These are phyloP conservation scores for Cyberlindnera maritima DNA, from an alignment of 805 yeast species.

Conservation along the genomic window DNA sequence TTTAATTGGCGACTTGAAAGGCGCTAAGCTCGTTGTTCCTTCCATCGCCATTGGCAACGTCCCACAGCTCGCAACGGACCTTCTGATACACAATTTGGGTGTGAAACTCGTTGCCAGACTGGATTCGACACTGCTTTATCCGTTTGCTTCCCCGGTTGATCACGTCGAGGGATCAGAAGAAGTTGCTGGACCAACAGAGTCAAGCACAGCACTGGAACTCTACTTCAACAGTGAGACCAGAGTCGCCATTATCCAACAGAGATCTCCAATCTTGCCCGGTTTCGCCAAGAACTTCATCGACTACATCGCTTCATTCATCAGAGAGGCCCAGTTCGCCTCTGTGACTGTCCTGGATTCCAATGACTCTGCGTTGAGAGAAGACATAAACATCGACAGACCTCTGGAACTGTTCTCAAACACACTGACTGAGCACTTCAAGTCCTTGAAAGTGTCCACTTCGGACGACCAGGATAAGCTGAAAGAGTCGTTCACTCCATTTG, in stretches of 20 bases:
- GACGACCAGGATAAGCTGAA: slow-evolving; percentile 8
- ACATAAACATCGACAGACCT: slow-evolving; percentile 14
- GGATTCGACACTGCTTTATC: slow-evolving; percentile 63
- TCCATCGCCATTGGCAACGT: slow-evolving; percentile 85
- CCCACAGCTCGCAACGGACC: slow-evolving; percentile 78
- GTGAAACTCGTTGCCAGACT: slow-evolving; percentile 52
- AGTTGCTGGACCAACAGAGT: slow-evolving; percentile 17
- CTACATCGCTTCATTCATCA: slow-evolving; percentile 52
- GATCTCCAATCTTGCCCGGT: slow-evolving; percentile 82
- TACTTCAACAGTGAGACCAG: slow-evolving; percentile 41
- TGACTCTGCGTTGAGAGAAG: slow-evolving; percentile 51
- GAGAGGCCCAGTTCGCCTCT: slow-evolving; percentile 36
- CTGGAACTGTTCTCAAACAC: slow-evolving; percentile 20
- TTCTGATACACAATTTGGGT: slow-evolving; percentile 61
- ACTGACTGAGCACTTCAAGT: slow-evolving; percentile 19
- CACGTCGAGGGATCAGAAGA: slow-evolving; percentile 30
- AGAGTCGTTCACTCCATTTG: slow-evolving; percentile 15
- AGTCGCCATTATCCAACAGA: slow-evolving; percentile 67
- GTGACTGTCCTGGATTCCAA: slow-evolving; percentile 68
- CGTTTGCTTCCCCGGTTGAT: slow-evolving; percentile 83
- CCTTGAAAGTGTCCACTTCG: slow-evolving; percentile 10
- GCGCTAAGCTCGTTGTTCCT: slow-evolving; percentile 62
- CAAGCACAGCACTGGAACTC: slow-evolving; percentile 66
- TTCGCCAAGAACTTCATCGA: slow-evolving; percentile 47
- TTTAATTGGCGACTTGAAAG: slow-evolving; percentile 7